A percentile compares a stretch with the other conserved stretches of the same genome.
Conservation (phyloP, 1,284 basidiomycete genomes). For the Irpex sp. region DNA sequence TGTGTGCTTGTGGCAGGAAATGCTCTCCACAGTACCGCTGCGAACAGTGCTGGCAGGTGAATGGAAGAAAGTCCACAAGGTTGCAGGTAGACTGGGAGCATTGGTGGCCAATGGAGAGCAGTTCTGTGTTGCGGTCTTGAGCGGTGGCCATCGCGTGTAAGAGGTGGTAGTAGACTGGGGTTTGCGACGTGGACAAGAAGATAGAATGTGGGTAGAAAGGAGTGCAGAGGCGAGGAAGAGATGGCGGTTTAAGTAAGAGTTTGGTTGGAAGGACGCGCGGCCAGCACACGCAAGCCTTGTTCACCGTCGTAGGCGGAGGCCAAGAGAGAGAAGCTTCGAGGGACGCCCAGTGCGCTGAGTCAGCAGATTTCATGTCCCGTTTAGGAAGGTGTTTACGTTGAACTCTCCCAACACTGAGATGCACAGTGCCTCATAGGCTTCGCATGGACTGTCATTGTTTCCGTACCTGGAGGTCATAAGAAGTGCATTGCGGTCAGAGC, state of each 20-base stretch:
- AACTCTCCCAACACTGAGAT: not conserved
- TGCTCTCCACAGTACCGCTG: slow-evolving; percentile 71
- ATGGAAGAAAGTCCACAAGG: slow-evolving; percentile 78
- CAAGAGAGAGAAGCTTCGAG: not conserved
- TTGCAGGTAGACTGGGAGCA: slow-evolving; percentile 62
- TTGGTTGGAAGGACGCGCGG: not conserved
- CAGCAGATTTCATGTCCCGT: not conserved
- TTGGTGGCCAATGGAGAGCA: slow-evolving; percentile 66
- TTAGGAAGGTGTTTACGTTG: not conserved
- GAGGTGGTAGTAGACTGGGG: not conserved
- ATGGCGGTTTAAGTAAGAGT: not conserved
- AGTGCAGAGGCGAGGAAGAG: not conserved
- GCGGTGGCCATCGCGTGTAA: not conserved
- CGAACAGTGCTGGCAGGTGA: slow-evolving; percentile 74
- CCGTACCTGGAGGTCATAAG: no score
- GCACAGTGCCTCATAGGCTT: no score
- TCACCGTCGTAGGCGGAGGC: not conserved
- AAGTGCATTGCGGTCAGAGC: no score
- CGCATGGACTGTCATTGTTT: no score
- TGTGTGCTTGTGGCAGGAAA: slow-evolving; percentile 61
- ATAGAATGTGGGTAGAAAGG: not conserved
- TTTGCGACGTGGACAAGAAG: not conserved
- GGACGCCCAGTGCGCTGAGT: not conserved
- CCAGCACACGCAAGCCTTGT: not conserved
- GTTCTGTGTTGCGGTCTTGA: slow-evolving; percentile 37